Evolutionary conservation across 2,329 filamentous ascomycete species (phyloP).

Genomic region (Clonostachys byssicola): DNA sequence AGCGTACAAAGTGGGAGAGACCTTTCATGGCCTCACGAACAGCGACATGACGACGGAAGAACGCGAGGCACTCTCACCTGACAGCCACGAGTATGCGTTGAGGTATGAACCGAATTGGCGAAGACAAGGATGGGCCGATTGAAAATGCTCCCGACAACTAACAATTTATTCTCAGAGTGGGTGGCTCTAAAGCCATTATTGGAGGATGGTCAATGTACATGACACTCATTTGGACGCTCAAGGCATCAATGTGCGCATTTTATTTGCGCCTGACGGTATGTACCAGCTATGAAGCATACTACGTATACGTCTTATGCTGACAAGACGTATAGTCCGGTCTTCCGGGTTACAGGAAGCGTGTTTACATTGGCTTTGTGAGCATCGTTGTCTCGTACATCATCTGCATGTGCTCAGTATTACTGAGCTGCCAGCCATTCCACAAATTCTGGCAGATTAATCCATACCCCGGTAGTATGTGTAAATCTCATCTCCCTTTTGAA

Average conservation of each 20-base stretch:
- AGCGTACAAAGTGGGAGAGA: constrained; percentile 39
- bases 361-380: constrained; percentile 25
- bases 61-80: constrained; percentile 31
- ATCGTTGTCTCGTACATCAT: constrained; percentile 23
- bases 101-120: constrained; percentile 3
- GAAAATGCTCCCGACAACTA: constrained; percentile 40
- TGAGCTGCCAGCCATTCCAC: constrained; percentile 26
- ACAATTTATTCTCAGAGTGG: constrained; percentile 21
- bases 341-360: constrained; percentile 13
- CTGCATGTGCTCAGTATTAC: constrained; percentile 22
- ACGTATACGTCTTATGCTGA: too few species aligned
- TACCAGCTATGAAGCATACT: not conserved
- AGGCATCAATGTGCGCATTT: constrained; percentile 49
- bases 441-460: constrained; percentile 37
- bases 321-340: constrained; percentile 21
- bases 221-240: constrained; percentile 45
- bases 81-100: constrained; percentile 33
- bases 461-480: constrained; percentile 28
- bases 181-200: constrained; percentile 49
- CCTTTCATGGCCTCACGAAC: constrained; percentile 43
- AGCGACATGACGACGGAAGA: constrained; percentile 45
- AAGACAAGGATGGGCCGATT: too few species aligned
- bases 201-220: constrained; percentile 44
- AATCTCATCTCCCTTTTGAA: constrained; percentile 13
- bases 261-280: constrained; percentile 25